Evolutionary conservation across 1,284 basidiomycete species (phyloP).

Genomic region (Phylloporus gajari): DNA sequence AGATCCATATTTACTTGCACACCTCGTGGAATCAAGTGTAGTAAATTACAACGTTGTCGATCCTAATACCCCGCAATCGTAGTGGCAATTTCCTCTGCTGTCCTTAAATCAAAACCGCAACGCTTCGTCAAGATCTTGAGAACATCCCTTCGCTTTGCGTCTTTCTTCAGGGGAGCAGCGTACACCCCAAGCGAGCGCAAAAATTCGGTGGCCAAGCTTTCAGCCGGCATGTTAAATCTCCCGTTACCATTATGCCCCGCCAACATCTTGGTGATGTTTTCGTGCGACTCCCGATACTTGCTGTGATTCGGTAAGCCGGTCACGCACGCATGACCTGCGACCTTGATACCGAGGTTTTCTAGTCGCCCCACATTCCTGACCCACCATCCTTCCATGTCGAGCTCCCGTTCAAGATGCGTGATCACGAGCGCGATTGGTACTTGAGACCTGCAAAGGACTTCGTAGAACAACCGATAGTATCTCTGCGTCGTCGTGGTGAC

Average conservation of each 20-base stretch:
- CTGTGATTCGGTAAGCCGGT: conserved; percentile 40
- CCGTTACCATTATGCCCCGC: conserved; percentile 20
- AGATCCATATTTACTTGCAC: conserved; percentile 19
- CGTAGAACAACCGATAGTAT: conserved; percentile 52
- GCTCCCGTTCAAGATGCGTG: conserved; percentile 51
- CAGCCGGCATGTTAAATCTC: conserved; percentile 42
- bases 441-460: conserved; percentile 44
- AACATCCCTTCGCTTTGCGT: conserved; percentile 37
- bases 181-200: conserved; percentile 40
- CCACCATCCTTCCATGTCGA: conserved; percentile 45
- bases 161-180: conserved; percentile 33
- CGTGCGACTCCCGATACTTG: conserved; percentile 40
- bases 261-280: conserved; percentile 30
- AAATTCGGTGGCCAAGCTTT: conserved; percentile 38
- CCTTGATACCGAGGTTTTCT: conserved; percentile 38
- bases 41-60: neutral
- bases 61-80: conserved; percentile 23
- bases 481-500: conserved; percentile 44
- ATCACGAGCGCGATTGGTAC: conserved; percentile 51
- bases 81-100: conserved; percentile 26
- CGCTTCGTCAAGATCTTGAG: conserved; percentile 40
- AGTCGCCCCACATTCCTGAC: conserved; percentile 32
- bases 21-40: conserved; percentile 5
- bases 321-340: conserved; percentile 42
- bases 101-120: conserved; percentile 32